These are phyloP conservation scores for Trametes villosa DNA, from an alignment of 768 basidiomycete species.

Conservation along the genomic window DNA sequence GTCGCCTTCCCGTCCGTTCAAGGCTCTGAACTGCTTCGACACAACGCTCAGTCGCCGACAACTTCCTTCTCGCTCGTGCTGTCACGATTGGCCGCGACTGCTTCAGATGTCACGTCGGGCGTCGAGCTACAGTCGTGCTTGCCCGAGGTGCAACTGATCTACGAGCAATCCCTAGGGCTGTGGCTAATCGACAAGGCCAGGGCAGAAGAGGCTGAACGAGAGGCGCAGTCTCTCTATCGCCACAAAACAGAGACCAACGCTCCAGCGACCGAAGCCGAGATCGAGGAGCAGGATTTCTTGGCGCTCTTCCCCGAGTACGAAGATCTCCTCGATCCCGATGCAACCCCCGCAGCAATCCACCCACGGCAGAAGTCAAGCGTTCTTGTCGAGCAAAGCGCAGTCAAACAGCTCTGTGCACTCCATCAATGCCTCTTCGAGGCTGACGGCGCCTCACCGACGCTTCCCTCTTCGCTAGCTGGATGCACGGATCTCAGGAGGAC, in stretches of 20 bases:
- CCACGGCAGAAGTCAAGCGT: conserved; percentile 10
- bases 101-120: conserved; percentile 50
- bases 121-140: conserved; percentile 38
- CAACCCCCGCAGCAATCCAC: not conserved
- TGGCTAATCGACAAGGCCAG: conserved; percentile 84
- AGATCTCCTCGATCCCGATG: conserved; percentile 47
- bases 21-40: conserved; percentile 42
- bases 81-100: conserved; percentile 52
- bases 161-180: conserved; percentile 74
- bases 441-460: conserved; percentile 4
- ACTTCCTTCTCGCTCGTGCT: conserved; percentile 49
- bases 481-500: conserved; percentile 9
- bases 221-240: conserved; percentile 79
- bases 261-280: conserved; percentile 66
- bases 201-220: conserved; percentile 63
- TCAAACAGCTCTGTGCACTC: conserved; percentile 47
- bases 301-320: conserved; percentile 87
- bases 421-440: conserved; percentile 50
- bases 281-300: conserved; percentile 84
- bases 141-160: conserved; percentile 50
- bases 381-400: conserved; percentile 41
- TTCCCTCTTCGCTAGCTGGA: conserved; percentile 37
- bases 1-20: conserved; percentile 58
- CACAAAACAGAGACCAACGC: conserved; percentile 56
- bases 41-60: conserved; percentile 31